A percentile compares a stretch with the other conserved stretches of the same genome.
Conservation (phyloP, 108 stramenopile species). For the Fragilaria crotonensis region DNA sequence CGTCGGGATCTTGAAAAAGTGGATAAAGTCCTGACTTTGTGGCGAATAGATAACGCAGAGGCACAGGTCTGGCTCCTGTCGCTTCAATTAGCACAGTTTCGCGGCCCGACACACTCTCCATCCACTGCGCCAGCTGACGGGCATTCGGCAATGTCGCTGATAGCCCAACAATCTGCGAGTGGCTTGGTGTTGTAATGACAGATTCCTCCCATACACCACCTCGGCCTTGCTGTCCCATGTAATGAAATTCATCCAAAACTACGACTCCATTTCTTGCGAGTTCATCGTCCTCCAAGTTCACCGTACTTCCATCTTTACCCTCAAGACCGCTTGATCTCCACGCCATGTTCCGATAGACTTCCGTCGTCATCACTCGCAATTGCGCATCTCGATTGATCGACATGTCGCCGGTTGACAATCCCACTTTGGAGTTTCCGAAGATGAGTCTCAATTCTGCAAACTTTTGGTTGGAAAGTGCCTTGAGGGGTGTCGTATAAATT, state of each 20-base stretch:
- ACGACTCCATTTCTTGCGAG: constrained; percentile 71
- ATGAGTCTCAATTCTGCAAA: constrained; percentile 74
- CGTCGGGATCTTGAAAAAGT: constrained; percentile 69
- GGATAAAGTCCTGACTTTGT: constrained; percentile 64
- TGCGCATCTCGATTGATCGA: constrained; percentile 78
- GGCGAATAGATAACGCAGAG: constrained; percentile 82
- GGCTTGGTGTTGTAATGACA: constrained; percentile 75
- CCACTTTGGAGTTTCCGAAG: constrained; percentile 69
- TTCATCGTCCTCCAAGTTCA: constrained; percentile 27
- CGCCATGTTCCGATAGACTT: constrained; percentile 91
- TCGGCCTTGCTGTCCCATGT: constrained; percentile 89
- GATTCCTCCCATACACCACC: constrained; percentile 95
- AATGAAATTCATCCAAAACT: constrained; percentile 95
- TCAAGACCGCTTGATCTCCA: constrained; percentile 41
- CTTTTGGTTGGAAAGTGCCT: constrained; percentile 94
- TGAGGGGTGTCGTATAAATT: constrained; percentile 92
- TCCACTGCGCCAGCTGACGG: constrained; percentile 61
- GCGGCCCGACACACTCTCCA: constrained; percentile 67
- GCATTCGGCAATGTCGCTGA: constrained; percentile 88
- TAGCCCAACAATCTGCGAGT: constrained; percentile 85
- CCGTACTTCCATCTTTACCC: constrained; percentile 4
- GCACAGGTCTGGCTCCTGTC: constrained; percentile 82
- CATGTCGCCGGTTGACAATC: constrained; percentile 72
- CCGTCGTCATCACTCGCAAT: constrained; percentile 91
- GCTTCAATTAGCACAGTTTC: constrained; percentile 72